These are phyloP conservation scores for Fusarium sp. DNA, from an alignment of 2,329 filamentous ascomycete species.

Conservation along the genomic window DNA sequence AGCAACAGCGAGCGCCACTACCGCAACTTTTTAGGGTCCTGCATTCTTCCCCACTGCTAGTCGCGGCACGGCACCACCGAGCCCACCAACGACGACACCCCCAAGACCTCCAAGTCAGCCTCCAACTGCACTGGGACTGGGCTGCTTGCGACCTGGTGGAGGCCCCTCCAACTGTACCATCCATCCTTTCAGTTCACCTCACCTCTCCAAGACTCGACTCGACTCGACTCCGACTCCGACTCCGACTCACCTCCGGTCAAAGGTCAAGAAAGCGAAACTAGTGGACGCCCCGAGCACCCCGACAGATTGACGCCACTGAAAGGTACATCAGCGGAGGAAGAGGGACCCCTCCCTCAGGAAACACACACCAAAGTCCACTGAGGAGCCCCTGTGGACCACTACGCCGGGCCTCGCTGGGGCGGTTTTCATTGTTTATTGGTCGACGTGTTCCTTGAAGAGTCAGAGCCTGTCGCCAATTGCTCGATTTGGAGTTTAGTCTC, in stretches of 20 bases:
- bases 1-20: conserved; percentile 19
- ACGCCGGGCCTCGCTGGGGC: conserved; percentile 38
- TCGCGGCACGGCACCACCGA: conserved; percentile 34
- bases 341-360: conserved; percentile 7
- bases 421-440: conserved; percentile 27
- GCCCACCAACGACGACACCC: conserved; percentile 13
- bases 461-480: conserved; percentile 24
- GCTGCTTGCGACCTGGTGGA: neutral
- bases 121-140: conserved; percentile 26
- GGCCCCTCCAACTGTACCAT: neutral
- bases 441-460: conserved; percentile 17
- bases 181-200: neutral
- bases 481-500: conserved; percentile 35
- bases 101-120: conserved; percentile 15
- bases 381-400: conserved; percentile 40
- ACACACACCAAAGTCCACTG: conserved; percentile 28
- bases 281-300: conserved; percentile 17
- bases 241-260: conserved; percentile 20
- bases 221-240: conserved; percentile 3
- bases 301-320: conserved; percentile 29
- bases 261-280: conserved; percentile 1
- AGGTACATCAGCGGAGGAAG: neutral
- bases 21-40: conserved; percentile 34
- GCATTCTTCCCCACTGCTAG: conserved; percentile 28
- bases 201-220: neutral